Conservation (phyloP, 306 rosid species). For the Corylus heterophylla region DNA sequence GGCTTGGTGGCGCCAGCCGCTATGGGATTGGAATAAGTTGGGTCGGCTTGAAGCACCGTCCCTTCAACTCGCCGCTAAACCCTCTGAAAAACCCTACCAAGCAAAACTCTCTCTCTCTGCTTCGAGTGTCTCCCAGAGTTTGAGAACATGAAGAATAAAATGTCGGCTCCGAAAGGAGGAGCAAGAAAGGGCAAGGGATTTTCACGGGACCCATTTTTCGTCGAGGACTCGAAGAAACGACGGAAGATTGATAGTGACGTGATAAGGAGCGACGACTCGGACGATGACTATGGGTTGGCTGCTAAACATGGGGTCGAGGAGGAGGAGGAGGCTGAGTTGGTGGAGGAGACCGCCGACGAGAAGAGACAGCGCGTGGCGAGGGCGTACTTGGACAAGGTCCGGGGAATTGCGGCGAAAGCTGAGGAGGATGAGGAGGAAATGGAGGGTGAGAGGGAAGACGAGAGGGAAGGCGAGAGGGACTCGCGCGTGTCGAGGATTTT, state of each 20-base stretch:
- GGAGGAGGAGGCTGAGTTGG: slow-evolving; percentile 22
- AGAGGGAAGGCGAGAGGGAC: slow-evolving; percentile 57
- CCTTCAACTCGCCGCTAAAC: too few relatives aligned
- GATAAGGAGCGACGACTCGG: slow-evolving; percentile 65
- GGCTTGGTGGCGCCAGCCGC: too few relatives aligned
- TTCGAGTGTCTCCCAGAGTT: background rate
- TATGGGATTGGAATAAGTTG: too few relatives aligned
- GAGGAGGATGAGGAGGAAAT: slow-evolving; percentile 51
- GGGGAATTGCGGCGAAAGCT: slow-evolving; percentile 42
- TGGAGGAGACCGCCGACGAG: slow-evolving; percentile 70
- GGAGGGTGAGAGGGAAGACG: slow-evolving; percentile 35
- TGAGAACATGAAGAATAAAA: slow-evolving; percentile 45
- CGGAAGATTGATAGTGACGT: slow-evolving; percentile 45
- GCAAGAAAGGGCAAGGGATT: slow-evolving; percentile 31
- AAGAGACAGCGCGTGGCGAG: slow-evolving; percentile 62
- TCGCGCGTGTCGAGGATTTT: slow-evolving; percentile 66
- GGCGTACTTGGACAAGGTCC: slow-evolving; percentile 45
- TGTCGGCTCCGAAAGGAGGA: slow-evolving; percentile 24
- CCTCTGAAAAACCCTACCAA: background rate
- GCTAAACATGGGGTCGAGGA: slow-evolving; percentile 15
- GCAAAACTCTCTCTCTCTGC: background rate
- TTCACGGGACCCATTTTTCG: slow-evolving; percentile 58
- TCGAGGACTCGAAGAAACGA: slow-evolving; percentile 55
- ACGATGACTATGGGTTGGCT: slow-evolving; percentile 45
- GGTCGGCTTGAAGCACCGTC: too few relatives aligned